Evolutionary conservation across 192 early-diverging fungal species (phyloP).

Genomic region (Mortierella claussenii): DNA sequence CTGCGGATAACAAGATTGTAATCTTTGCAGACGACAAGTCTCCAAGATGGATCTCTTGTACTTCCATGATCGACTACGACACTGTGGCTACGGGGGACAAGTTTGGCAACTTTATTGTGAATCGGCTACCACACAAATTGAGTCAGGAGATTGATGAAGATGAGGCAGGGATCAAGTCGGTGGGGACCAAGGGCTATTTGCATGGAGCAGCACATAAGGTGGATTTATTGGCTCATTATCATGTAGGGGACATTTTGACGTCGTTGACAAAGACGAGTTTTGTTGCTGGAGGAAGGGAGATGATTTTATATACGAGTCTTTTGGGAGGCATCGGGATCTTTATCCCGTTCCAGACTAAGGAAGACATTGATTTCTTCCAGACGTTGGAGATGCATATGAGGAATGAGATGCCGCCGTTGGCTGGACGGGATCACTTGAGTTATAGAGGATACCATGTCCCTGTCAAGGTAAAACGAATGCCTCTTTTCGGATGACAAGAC

Average conservation of each 20-base stretch:
- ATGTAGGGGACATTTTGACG: constrained; percentile 89
- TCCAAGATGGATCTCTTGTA: constrained; percentile 85
- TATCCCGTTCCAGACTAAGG: constrained; percentile 87
- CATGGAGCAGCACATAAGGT: constrained; percentile 91
- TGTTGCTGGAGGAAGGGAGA: constrained; percentile 86
- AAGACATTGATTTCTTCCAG: constrained; percentile 95
- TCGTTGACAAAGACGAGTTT: constrained; percentile 81
- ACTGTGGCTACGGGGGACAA: constrained; percentile 95
- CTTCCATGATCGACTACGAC: constrained; percentile 90
- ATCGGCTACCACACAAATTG: constrained; percentile 73
- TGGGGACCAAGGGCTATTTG: constrained; percentile 84
- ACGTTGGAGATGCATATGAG: constrained; percentile 92
- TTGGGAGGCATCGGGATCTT: constrained; percentile 86
- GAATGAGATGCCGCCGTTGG: constrained; percentile 72
- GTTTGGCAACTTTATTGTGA: constrained; percentile 93
- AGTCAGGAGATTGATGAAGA: constrained; percentile 87
- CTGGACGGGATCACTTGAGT: constrained; percentile 89
- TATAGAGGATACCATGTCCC: constrained; percentile 87
- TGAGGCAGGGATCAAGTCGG: constrained; percentile 82
- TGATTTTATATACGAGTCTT: constrained; percentile 89
- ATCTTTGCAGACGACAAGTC: constrained; percentile 93
- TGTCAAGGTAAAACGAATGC: constrained; percentile 63
- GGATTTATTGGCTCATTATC: constrained; percentile 79
- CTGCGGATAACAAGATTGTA: constrained; percentile 83
- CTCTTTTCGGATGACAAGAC: too few relatives aligned